phyloP scores from a whole-genome alignment of 805 yeast species.

The Starmerella sp. region DNA sequence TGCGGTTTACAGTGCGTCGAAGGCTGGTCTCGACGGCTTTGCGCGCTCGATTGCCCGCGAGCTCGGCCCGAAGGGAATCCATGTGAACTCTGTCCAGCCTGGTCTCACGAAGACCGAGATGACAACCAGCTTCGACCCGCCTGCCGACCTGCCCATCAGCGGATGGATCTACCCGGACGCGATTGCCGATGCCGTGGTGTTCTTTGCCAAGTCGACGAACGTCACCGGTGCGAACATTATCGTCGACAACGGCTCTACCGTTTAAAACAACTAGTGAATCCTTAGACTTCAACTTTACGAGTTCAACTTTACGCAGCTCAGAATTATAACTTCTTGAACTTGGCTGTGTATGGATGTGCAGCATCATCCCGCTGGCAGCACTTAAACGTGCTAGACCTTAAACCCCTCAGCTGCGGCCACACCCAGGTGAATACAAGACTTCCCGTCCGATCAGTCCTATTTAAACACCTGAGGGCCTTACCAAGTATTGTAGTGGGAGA shows the following conservation, averaged over 20 bases:
- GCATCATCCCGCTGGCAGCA: too few relatives aligned
- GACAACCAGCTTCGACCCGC: slow-evolving; percentile 21
- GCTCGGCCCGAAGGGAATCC: slow-evolving; percentile 38
- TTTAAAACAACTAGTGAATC: not conserved
- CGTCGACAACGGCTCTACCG: slow-evolving; percentile 16
- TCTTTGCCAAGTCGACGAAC: slow-evolving; percentile 5
- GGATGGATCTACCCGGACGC: slow-evolving; percentile 15
- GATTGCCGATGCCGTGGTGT: slow-evolving; percentile 18
- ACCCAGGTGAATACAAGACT: too few relatives aligned
- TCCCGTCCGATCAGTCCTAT: too few relatives aligned
- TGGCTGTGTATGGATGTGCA: not conserved
- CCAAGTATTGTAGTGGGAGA: not conserved
- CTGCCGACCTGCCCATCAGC: slow-evolving; percentile 3
- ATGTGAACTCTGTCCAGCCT: slow-evolving; percentile 58
- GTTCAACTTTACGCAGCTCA: too few relatives aligned
- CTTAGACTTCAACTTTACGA: too few relatives aligned
- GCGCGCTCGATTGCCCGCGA: slow-evolving; percentile 51
- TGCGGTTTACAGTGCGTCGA: slow-evolving; percentile 55
- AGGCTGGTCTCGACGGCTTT: slow-evolving; percentile 58
- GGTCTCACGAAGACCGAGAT: slow-evolving; percentile 61
- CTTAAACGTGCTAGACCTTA: not conserved
- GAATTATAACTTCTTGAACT: not conserved
- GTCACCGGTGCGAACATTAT: slow-evolving; percentile 17
- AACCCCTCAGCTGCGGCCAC: not conserved
- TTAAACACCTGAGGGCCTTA: too few relatives aligned